phyloP scores from a whole-genome alignment of 148 eudicot genomes.

The Silene latifolia region DNA sequence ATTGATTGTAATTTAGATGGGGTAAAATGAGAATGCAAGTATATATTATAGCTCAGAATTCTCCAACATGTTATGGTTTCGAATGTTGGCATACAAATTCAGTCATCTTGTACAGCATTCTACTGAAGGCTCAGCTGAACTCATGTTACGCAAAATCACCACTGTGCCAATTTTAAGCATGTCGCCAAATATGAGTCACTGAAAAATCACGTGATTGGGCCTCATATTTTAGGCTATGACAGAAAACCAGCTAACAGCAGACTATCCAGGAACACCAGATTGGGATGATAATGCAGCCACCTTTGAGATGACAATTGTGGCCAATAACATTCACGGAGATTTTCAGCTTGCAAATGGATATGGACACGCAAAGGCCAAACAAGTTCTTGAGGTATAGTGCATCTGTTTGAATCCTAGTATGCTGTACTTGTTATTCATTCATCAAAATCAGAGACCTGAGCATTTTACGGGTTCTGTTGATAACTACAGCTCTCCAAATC shows the following conservation, averaged over 20 bases:
- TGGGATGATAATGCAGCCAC: constrained; percentile 92
- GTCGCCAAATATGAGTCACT: constrained; percentile 4
- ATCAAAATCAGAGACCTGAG: neutral
- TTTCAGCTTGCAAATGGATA: constrained; percentile 78
- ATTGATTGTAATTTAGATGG: neutral
- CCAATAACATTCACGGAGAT: constrained; percentile 69
- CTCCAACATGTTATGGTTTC: neutral
- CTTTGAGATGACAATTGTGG: constrained; percentile 59
- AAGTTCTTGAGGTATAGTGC: constrained; percentile 48
- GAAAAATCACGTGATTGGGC: constrained; percentile 12
- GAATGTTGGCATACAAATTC: neutral
- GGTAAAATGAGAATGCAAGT: neutral
- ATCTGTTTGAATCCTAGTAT: neutral
- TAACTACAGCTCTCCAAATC: neutral
- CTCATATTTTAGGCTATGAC: constrained; percentile 48
- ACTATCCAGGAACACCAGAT: constrained; percentile 65
- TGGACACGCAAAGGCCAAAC: constrained; percentile 58
- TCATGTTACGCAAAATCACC: neutral
- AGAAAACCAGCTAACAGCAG: constrained; percentile 58
- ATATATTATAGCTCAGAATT: neutral
- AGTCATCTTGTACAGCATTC: neutral
- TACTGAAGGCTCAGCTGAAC: neutral
- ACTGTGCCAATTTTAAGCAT: constrained; percentile 1
- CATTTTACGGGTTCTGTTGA: neutral
- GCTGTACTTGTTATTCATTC: neutral